A percentile compares a stretch with the other conserved stretches of the same genome.
Evolutionary conservation across 495 filamentous ascomycete species (phyloP).

Genomic region (Aspergillus ellipticus): DNA sequence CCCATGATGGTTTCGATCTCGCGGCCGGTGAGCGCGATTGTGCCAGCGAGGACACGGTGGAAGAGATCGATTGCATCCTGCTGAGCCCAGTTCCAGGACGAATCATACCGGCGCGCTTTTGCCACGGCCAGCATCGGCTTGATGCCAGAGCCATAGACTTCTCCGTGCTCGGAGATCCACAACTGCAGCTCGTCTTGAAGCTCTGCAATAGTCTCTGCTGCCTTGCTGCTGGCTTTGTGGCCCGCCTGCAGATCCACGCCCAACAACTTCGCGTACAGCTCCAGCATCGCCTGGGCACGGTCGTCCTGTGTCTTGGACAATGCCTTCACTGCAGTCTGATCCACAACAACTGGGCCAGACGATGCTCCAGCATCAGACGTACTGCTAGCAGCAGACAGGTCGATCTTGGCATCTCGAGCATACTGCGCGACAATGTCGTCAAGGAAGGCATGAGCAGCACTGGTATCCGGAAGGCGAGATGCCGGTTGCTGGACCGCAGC

Average conservation of each 20-base stretch:
- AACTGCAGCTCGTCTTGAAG: conserved; percentile 88
- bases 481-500: conserved; percentile 1
- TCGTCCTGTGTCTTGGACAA: conserved; percentile 89
- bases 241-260: conserved; percentile 80
- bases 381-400: conserved; percentile 69
- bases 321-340: conserved; percentile 91
- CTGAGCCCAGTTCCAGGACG: conserved; percentile 57
- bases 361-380: conserved; percentile 68
- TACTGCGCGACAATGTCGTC: conserved; percentile 5
- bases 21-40: conserved; percentile 77
- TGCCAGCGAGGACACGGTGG: conserved; percentile 94
- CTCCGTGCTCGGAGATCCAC: conserved; percentile 89
- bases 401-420: conserved; percentile 67
- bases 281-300: conserved; percentile 95
- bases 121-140: conserved; percentile 84
- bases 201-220: conserved; percentile 42
- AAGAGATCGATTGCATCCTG: conserved; percentile 96
- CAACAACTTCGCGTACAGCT: conserved; percentile 86
- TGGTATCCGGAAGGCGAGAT: background rate
- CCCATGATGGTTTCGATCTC: conserved; percentile 24
- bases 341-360: conserved; percentile 64
- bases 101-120: conserved; percentile 91
- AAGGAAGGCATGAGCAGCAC: conserved; percentile 5
- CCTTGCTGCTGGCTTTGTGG: conserved; percentile 58
- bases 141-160: conserved; percentile 89